A percentile compares a stretch with the other conserved stretches of the same genome.
Conservation (phyloP, 345 rosid species). For the Linum tenue region DNA sequence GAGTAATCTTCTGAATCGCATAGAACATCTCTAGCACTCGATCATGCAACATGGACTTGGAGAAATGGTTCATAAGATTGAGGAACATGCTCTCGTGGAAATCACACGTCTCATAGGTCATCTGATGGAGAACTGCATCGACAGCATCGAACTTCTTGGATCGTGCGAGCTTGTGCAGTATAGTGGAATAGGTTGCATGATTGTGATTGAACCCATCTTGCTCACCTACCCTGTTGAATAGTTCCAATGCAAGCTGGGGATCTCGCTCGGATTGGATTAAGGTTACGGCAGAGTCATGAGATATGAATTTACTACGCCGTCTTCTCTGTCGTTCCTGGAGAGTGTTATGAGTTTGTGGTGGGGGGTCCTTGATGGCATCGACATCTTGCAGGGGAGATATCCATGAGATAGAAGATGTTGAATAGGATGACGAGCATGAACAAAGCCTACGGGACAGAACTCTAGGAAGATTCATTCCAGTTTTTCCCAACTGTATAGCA, state of each 20-base stretch:
- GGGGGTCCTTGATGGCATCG: neutral
- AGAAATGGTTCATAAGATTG: constrained; percentile 67
- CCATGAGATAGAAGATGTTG: neutral
- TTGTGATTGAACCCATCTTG: constrained; percentile 82
- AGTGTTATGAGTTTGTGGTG: neutral
- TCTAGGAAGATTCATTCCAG: neutral
- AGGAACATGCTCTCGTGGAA: constrained; percentile 72
- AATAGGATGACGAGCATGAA: neutral
- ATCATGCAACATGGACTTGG: constrained; percentile 36
- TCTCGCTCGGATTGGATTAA: constrained; percentile 67
- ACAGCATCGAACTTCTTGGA: constrained; percentile 68
- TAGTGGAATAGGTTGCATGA: constrained; percentile 61
- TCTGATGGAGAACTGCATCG: constrained; percentile 63
- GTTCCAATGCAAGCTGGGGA: constrained; percentile 56
- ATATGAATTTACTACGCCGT: constrained; percentile 33
- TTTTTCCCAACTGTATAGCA: too few species aligned
- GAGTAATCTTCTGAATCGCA: constrained; percentile 50
- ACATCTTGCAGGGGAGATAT: neutral
- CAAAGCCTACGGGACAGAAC: neutral
- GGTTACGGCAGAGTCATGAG: constrained; percentile 51
- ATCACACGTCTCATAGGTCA: constrained; percentile 76
- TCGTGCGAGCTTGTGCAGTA: constrained; percentile 56
- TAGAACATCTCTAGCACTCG: constrained; percentile 65
- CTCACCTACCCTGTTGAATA: constrained; percentile 54
- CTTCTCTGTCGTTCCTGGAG: constrained; percentile 11